Base-by-base conservation (phyloP, 2,329 filamentous ascomycete species). In the Orbilia blumenaviensis region DNA sequence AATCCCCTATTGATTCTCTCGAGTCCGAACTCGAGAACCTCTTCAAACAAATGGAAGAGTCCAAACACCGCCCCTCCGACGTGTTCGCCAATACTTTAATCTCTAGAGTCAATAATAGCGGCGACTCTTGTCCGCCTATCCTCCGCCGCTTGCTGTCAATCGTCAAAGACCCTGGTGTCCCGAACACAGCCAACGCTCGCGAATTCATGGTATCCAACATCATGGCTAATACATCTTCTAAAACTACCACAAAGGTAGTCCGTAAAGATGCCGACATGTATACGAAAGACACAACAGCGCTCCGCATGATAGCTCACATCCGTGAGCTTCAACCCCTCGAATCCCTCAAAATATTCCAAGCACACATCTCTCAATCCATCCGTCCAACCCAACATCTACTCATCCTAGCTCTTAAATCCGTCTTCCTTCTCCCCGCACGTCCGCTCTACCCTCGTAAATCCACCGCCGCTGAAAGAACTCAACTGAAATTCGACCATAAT, bases 21-120 rank as follows among this genome's bases (percentile, higher is more conserved):
- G 67, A 71, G 16, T 27, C 34, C 32, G 50, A 66, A 14, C 66
- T 78, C 38, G 44, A 66, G 21, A 48, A 41, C n/a, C 78, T 78
- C 68, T 41, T 79, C 18, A 38, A 67, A 8, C 44, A 75, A 12
- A 79, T 80, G 78, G 66, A 46, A 21, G 46, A 67, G 9, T 52
- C 78, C 9, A 77, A 76, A 1, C 64, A 74, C 38, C 36, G 44
- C 8, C 79, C 79, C 3, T 75, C 78, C n/a, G 60, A 69, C 10
- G 48, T 72, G 12, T 80, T 78, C 9, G 68, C 78, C 25, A 79
- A 78, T 32, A 80, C 77, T 14, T 66, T 80, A 21, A 66, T 80
- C 29, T 66, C 79, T 21, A 74, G 73, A 32, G 60, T 80, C 18
- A 74, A 78, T 6, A 66, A 78, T 48, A 44, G 76, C 16, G 66